Conservation (phyloP, 1,284 basidiomycete genomes). For the Ustilago trichophora region DNA sequence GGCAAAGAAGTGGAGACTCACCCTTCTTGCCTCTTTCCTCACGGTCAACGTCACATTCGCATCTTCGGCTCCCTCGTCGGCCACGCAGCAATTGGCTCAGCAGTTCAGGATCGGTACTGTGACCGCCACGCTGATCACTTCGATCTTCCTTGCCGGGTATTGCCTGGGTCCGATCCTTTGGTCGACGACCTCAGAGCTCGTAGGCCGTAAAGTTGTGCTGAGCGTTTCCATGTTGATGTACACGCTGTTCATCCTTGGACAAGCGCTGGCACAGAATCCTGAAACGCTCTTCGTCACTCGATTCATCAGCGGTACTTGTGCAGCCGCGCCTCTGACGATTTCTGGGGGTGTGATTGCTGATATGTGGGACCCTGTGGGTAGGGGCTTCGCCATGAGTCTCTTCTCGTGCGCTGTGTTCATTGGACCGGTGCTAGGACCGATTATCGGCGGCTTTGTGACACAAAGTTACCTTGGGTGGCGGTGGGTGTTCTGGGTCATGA, state of each 20-base stretch:
- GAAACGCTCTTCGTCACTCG: conserved; percentile 59
- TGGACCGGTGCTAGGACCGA: conserved; percentile 36
- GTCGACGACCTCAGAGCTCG: conserved; percentile 51
- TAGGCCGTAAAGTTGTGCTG: conserved; percentile 63
- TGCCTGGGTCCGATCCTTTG: conserved; percentile 46
- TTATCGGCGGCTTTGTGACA: conserved; percentile 58
- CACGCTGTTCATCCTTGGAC: conserved; percentile 58
- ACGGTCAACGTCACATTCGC: conserved; percentile 61
- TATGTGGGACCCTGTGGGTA: conserved; percentile 62
- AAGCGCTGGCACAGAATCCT: conserved; percentile 54
- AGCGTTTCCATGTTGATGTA: conserved; percentile 57
- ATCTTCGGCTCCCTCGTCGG: conserved; percentile 60
- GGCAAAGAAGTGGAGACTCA: conserved; percentile 39
- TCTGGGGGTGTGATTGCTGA: conserved; percentile 60
- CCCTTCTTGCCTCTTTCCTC: conserved; percentile 51
- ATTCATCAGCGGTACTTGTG: conserved; percentile 56
- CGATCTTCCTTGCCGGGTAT: conserved; percentile 61
- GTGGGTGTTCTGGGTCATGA: conserved; percentile 63
- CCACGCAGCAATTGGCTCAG: conserved; percentile 16
- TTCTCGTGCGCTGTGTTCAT: conserved; percentile 61
- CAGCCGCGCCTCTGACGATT: conserved; percentile 39
- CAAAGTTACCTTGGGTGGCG: conserved; percentile 62
- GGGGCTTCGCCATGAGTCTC: conserved; percentile 62
- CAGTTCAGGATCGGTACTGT: conserved; percentile 47
- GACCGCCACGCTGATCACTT: conserved; percentile 56